Evolutionary conservation across 208 protist species (phyloP), one percentile per base, ranked within the genome.

Genomic region (Leishmania turanica): DNA sequence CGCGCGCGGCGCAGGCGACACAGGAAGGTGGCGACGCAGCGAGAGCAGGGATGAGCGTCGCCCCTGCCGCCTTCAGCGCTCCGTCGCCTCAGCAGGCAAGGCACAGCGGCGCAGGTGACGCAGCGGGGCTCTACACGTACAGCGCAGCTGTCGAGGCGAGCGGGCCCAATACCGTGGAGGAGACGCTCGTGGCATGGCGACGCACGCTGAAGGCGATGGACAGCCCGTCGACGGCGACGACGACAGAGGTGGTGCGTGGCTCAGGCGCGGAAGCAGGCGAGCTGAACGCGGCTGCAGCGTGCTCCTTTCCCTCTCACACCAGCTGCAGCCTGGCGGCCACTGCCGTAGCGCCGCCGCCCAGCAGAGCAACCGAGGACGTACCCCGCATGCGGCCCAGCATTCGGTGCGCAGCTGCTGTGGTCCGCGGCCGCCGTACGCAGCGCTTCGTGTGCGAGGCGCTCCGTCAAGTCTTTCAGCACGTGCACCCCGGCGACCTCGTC

Each of bases 401-500:
- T 42, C 66, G n/a, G 56, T 72, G 74, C 49, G 66, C 68, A 9
- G 53, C 78, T 0, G 82, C 37, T 2, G 65, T 49, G 27, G 58
- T 69, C 5, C 82, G 68, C 7, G 2, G 21, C 0, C 66, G 58
- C n/a, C 62, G 64, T 72, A 77, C 78, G 65, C 72, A 79, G 58
- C 71, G 76, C 7, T 17, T 86, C 5, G 72, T 82, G 21, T 76
- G 31, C 42, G 62, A 73, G 21, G 73, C 73, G 31, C 70, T 86
- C n/a, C 71, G 77, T 34, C 58, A 82, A 13, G 82, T 65, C 54
- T 79, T 77, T n/a, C 3, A 24, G 24, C 77, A 37, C 78, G 64
- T 82, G 19, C 77, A 27, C n/a, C 77, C 56, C 9, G 66, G 74
- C 42, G 82, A 86, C 40, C 51, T 86, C 21, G 51, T 82, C 62